phyloP scores from a whole-genome alignment of 441 rosid genomes.

The Populus hybrid region DNA sequence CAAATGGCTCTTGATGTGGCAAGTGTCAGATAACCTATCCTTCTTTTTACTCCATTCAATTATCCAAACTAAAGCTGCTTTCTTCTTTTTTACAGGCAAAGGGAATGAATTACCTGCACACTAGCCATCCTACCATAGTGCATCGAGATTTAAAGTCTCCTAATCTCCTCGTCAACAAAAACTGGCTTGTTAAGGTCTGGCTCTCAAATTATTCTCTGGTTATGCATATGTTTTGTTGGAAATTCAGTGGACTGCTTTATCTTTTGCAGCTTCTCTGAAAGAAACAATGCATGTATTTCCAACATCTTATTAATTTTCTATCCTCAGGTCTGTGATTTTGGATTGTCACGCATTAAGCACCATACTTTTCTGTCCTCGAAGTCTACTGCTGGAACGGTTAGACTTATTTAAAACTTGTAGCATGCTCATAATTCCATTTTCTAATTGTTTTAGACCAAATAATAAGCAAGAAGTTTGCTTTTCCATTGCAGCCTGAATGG shows the following conservation, averaged over 20 bases:
- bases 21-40: constrained; percentile 22
- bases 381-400: constrained; percentile 98
- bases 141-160: constrained; percentile 65
- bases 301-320: constrained; percentile 15
- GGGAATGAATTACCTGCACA: constrained; percentile 98
- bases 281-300: not conserved
- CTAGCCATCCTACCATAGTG: constrained; percentile 91
- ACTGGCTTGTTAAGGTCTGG: constrained; percentile 91
- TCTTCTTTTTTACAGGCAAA: constrained; percentile 59
- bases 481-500: constrained; percentile 94
- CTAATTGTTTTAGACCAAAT: constrained; percentile 12
- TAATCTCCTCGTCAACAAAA: constrained; percentile 63
- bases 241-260: not conserved
- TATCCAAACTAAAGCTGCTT: constrained; percentile 9
- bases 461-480: constrained; percentile 10
- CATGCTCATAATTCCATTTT: not conserved
- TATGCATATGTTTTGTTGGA: not conserved
- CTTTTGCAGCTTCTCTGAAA: not conserved
- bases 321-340: constrained; percentile 89
- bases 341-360: constrained; percentile 92
- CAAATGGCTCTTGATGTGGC: constrained; percentile 98
- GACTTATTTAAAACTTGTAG: constrained; percentile 6
- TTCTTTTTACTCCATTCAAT: not conserved
- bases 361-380: constrained; percentile 93
- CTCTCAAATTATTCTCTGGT: constrained; percentile 3